Percentiles rank a stretch among this genome's conserved stretches.
Conservation (phyloP, 257 asterid species). For the Plantago major region DNA sequence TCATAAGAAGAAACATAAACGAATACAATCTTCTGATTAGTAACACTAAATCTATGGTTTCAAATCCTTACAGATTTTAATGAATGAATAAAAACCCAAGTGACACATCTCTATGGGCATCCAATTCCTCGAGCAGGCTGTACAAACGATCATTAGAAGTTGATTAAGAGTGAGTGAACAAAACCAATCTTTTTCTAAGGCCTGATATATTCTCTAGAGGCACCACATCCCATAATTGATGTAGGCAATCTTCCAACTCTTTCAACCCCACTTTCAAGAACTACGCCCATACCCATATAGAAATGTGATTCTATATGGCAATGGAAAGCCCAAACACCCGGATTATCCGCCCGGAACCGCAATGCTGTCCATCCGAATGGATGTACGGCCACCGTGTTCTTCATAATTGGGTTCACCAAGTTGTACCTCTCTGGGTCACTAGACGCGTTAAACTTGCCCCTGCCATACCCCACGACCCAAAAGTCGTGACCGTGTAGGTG, state of each 20-base stretch:
- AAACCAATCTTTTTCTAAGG: conserved; percentile 27
- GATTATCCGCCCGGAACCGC: conserved; percentile 81
- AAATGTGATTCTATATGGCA: conserved; percentile 96
- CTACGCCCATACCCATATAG: conserved; percentile 91
- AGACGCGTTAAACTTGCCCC: conserved; percentile 49
- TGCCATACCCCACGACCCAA: conserved; percentile 83
- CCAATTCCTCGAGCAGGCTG: too few species aligned
- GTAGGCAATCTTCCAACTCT: conserved; percentile 62
- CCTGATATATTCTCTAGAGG: conserved; percentile 32
- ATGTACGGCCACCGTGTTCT: conserved; percentile 80
- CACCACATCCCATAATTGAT: conserved; percentile 90
- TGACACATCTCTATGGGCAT: too few species aligned
- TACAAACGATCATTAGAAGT: too few species aligned
- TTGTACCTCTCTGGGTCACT: conserved; percentile 54
- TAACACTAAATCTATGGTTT: too few species aligned
- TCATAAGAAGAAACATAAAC: too few species aligned
- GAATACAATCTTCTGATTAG: too few species aligned
- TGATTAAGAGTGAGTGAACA: background rate
- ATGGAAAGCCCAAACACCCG: conserved; percentile 94
- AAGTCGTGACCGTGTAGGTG: conserved; percentile 96
- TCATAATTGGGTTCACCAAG: conserved; percentile 76
- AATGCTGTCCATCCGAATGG: conserved; percentile 91
- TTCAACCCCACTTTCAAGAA: conserved; percentile 77
- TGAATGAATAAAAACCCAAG: too few species aligned
- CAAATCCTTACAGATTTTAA: too few species aligned